Evolutionary conservation across 2,329 filamentous ascomycete species (phyloP).

Genomic region (Fusarium devonianum): DNA sequence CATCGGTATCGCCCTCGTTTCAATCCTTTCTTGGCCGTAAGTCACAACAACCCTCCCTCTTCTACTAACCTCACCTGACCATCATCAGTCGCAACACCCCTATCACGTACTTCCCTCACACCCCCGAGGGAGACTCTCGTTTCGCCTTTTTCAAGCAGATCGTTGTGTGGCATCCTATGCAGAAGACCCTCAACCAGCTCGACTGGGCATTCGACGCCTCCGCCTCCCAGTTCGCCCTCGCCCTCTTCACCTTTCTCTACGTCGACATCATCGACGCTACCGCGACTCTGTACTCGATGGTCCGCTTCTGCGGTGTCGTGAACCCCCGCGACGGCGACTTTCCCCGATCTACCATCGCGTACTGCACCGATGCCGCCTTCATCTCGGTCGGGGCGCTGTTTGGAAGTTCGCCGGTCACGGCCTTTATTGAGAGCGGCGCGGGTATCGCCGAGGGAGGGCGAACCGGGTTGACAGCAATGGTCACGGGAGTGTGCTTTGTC

Average conservation of each 20-base stretch:
- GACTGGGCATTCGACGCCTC: conserved; percentile 68
- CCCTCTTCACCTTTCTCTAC: conserved; percentile 79
- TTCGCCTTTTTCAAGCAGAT: conserved; percentile 79
- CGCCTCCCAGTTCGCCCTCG: conserved; percentile 70
- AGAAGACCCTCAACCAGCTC: conserved; percentile 67
- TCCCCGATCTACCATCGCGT: conserved; percentile 82
- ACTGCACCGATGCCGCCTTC: conserved; percentile 73
- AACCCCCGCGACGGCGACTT: conserved; percentile 78
- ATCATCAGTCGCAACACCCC: conserved; percentile 64
- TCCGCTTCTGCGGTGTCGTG: conserved; percentile 73
- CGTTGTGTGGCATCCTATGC: conserved; percentile 74
- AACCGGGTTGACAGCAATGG: conserved; percentile 75
- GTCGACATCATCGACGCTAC: conserved; percentile 83
- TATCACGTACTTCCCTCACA: conserved; percentile 77
- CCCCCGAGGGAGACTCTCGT: conserved; percentile 65
- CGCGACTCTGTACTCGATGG: conserved; percentile 83
- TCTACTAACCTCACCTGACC: not conserved
- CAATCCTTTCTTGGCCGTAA: conserved; percentile 77
- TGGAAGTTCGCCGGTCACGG: conserved; percentile 74
- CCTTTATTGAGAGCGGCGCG: conserved; percentile 78
- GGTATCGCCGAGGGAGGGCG: conserved; percentile 79
- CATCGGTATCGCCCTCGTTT: conserved; percentile 74
- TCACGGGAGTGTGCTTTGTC: conserved; percentile 74
- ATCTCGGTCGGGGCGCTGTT: conserved; percentile 76
- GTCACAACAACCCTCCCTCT: conserved; percentile 40